phyloP scores from a whole-genome alignment of 2,329 filamentous ascomycete species.

The Tolypocladium ovalisporum region DNA sequence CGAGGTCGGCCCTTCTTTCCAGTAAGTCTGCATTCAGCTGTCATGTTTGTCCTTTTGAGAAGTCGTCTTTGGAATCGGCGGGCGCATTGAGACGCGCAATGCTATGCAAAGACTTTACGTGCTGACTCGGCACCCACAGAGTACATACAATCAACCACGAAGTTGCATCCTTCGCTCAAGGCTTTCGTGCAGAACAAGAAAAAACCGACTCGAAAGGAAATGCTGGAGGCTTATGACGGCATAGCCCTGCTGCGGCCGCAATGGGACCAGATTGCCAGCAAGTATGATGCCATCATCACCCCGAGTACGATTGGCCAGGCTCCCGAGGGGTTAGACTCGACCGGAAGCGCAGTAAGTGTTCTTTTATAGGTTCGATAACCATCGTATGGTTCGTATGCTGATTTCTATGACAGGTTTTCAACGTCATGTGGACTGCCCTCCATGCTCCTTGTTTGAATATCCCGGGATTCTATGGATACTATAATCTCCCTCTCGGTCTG shows the following conservation, averaged over 20 bases:
- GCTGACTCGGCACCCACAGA: constrained; percentile 37
- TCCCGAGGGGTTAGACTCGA: constrained; percentile 37
- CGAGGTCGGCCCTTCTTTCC: constrained; percentile 6
- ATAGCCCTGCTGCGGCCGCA: constrained; percentile 41
- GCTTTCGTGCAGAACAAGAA: constrained; percentile 39
- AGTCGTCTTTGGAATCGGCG: no score
- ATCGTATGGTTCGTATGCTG: constrained; percentile 23
- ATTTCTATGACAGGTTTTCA: constrained; percentile 15
- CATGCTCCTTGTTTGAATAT: constrained; percentile 55
- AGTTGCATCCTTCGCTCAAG: constrained; percentile 30
- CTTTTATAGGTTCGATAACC: no score
- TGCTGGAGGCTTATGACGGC: constrained; percentile 41
- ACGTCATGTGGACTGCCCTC: constrained; percentile 23
- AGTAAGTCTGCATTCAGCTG: constrained; percentile 1
- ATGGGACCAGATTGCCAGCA: constrained; percentile 38
- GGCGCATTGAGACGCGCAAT: no score
- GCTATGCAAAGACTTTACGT: constrained; percentile 20
- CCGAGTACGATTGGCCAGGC: constrained; percentile 51
- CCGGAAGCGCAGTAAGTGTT: constrained; percentile 32
- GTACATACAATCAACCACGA: constrained; percentile 22
- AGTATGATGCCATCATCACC: constrained; percentile 44
- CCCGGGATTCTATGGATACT: constrained; percentile 45
- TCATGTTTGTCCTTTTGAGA: rapidly evolving
- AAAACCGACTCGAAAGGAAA: constrained; percentile 30
- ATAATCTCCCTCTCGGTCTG: constrained; percentile 47